Conservation (phyloP, 2,329 filamentous ascomycete species). For the Aphanocladium album region DNA sequence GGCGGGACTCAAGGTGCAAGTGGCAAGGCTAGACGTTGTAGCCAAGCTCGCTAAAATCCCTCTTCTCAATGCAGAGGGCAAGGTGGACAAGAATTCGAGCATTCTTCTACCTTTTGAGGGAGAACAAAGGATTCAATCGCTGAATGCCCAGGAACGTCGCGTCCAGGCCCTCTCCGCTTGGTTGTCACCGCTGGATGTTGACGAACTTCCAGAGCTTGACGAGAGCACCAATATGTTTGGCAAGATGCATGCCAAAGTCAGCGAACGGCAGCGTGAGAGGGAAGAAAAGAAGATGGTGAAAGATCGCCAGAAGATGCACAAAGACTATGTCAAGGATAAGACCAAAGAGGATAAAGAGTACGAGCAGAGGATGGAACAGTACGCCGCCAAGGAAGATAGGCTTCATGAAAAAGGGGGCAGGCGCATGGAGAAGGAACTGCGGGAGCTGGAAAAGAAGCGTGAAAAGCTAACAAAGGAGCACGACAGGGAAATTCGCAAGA, state of each 20-base stretch:
- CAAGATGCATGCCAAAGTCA: constrained; percentile 14
- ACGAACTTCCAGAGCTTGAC: constrained; percentile 8
- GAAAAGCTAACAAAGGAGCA: constrained; percentile 1
- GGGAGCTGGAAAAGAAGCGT: constrained; percentile 6
- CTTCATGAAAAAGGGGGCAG: neutral
- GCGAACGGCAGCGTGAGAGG: constrained; percentile 14
- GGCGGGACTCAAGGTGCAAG: constrained; percentile 13
- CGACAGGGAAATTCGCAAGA: constrained; percentile 10
- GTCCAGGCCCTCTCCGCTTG: constrained; percentile 14
- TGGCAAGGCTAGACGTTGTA: constrained; percentile 19
- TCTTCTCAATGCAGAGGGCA: constrained; percentile 15
- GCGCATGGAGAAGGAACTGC: neutral
- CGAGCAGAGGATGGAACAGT: constrained; percentile 3
- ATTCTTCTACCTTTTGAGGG: constrained; percentile 15
- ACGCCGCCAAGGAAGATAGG: neutral
- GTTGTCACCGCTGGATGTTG: constrained; percentile 16
- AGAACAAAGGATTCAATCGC: neutral
- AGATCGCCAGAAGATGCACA: constrained; percentile 11
- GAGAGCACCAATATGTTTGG: constrained; percentile 1
- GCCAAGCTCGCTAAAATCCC: constrained; percentile 17
- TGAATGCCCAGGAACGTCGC: constrained; percentile 17
- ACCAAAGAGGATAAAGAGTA: constrained; percentile 1
- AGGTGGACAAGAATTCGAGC: constrained; percentile 11
- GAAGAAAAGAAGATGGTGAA: constrained; percentile 16
- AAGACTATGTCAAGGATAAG: neutral